A percentile compares a stretch with the other conserved stretches of the same genome.
Evolutionary conservation across 306 rosid genomes (phyloP).

Genomic region (Lablab purpureus): DNA sequence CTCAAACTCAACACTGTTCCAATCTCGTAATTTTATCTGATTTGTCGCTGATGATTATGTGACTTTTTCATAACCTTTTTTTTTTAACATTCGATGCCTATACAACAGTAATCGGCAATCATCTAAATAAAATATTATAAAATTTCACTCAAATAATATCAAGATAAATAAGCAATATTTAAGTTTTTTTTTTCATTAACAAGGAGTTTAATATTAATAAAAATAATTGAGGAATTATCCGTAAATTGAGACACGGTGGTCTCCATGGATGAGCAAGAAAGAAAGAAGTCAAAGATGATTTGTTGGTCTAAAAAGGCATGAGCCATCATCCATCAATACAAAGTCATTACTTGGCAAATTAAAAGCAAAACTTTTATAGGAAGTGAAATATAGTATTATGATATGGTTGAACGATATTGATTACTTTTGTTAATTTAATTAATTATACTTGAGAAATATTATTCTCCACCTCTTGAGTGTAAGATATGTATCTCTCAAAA

Average conservation of each 20-base stretch:
- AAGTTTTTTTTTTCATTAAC: too few relatives aligned
- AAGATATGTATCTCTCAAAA: slow-evolving; percentile 22
- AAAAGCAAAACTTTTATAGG: slow-evolving; percentile 38
- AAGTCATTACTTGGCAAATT: slow-evolving; percentile 30
- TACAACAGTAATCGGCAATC: too few relatives aligned
- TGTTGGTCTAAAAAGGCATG: slow-evolving; percentile 38
- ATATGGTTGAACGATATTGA: slow-evolving; percentile 21
- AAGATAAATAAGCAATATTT: neutral
- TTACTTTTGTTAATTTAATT: slow-evolving; percentile 3
- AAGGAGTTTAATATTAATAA: too few relatives aligned
- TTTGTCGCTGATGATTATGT: too few relatives aligned
- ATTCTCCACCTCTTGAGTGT: neutral
- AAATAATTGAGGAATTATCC: neutral
- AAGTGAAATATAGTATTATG: slow-evolving; percentile 37
- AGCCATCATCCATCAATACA: neutral
- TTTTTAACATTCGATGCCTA: too few relatives aligned
- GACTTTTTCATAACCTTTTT: too few relatives aligned
- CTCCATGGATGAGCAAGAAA: neutral
- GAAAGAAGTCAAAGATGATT: slow-evolving; percentile 33
- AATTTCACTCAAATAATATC: neutral
- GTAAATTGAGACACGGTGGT: neutral
- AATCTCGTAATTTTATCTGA: too few relatives aligned
- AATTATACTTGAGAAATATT: slow-evolving; percentile 15
- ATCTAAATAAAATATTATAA: too few relatives aligned
- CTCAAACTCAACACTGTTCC: too few relatives aligned